Evolutionary conservation across 331 rosid genomes (phyloP), one percentile per base, ranked within the genome.

Genomic region (Rosa hybrid): DNA sequence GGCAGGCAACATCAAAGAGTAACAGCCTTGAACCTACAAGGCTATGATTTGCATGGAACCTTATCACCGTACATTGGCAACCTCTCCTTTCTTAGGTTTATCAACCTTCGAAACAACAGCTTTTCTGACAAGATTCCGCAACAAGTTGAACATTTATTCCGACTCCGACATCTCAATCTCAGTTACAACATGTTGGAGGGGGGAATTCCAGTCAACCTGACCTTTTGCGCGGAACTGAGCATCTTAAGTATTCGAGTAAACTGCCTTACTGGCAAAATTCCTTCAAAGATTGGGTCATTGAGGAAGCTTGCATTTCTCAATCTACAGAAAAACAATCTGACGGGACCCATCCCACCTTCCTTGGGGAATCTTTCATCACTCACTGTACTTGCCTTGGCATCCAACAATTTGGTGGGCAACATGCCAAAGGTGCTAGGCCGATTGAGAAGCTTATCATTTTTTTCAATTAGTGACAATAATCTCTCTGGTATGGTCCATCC

Each of bases 51-150:
- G 39, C 2, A 1, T 1, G 83, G 86, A 23, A 13, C 68, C 7
- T n/a, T 81, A 69, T 12, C 87, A 11, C 79, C 89, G 12, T 70
- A 21, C n/a, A 39, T 79, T 27, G 83, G 86, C 2, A 79, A 79
- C 53, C 73, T 75, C 8, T 57, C 74, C 20, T 79, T 79, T 60
- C 81, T 79, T 4, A 75, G 81, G 53, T 20, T 6, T 39, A 4
- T 83, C 27, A 16, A 20, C 77, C 78, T 83, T 20, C 17, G 0
- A 46, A 30, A 12, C 53, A 83, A 83, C 77, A 38, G 21, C 48
- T 68, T 78, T 12, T 20, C 12, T 1, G 70, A 68, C 3, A 7
- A 75, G 65, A 69, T 75, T 34, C 83, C 86, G 0, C 44, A 20
- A 3, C 45, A 68, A 41, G 30, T 83, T 4, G 39, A 38, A 42